phyloP scores from a whole-genome alignment of 2,329 filamentous ascomycete species.

The Alternaria sp. region DNA sequence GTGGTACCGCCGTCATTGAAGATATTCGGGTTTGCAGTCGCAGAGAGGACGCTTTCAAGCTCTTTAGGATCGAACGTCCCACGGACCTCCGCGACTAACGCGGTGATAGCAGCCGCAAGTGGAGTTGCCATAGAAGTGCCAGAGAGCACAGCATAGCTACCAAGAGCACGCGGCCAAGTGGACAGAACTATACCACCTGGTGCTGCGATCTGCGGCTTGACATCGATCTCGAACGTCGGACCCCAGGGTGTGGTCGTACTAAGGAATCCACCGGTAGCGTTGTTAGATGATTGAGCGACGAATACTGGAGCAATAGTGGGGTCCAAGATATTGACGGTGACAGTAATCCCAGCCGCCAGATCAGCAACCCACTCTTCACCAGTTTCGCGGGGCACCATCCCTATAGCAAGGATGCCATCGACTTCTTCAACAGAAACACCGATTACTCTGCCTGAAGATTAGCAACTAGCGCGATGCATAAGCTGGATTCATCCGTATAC shows the following conservation, averaged over 20 bases:
- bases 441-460: too few species aligned
- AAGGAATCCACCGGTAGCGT: not conserved
- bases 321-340: too few species aligned
- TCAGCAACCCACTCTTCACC: too few species aligned
- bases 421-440: not conserved
- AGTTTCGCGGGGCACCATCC: too few species aligned
- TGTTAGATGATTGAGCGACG: not conserved
- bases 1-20: not conserved
- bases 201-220: conserved; percentile 65
- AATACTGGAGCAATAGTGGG: not conserved
- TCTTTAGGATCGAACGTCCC: conserved; percentile 18
- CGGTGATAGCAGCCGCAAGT: conserved; percentile 24
- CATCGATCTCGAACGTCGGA: conserved; percentile 66
- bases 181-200: conserved; percentile 68
- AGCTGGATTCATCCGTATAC: too few species aligned
- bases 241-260: conserved; percentile 58
- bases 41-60: conserved; percentile 20
- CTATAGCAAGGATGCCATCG: too few species aligned
- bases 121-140: conserved; percentile 64
- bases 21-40: conserved; percentile 9
- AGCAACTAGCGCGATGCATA: too few species aligned
- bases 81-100: conserved; percentile 22
- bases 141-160: conserved; percentile 60
- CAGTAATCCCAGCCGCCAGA: too few species aligned
- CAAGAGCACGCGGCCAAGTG: conserved; percentile 59